These are phyloP conservation scores for Ammopiptanthus mongolicus DNA, from an alignment of 306 rosid genomes.

Conservation along the genomic window DNA sequence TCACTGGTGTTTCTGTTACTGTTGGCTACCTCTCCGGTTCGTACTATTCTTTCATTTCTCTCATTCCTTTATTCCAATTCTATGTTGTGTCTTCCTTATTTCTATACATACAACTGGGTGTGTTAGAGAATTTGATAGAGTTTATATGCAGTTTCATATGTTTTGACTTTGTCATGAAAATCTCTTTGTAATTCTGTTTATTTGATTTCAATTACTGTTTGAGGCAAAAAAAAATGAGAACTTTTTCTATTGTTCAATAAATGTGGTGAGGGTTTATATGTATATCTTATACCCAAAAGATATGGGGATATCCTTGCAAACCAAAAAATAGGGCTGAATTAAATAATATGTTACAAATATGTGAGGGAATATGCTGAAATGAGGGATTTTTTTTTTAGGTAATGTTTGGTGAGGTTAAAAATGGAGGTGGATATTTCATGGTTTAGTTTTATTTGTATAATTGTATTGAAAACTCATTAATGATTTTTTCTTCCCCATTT, in stretches of 20 bases:
- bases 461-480: no score
- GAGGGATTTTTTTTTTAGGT: no score
- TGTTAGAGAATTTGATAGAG: no score
- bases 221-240: no score
- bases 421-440: neutral
- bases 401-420: neutral
- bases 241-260: neutral
- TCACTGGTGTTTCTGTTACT: constrained; percentile 70
- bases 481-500: no score
- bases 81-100: neutral
- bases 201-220: neutral
- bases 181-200: neutral
- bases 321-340: neutral
- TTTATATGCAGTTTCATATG: no score
- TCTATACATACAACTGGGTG: no score
- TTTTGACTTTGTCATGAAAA: neutral
- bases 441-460: no score
- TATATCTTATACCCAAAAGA: no score
- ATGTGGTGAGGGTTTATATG: neutral
- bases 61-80: neutral
- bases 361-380: neutral
- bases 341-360: neutral
- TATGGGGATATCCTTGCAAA: no score
- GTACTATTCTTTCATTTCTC: neutral
- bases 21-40: constrained; percentile 71